phyloP scores from a whole-genome alignment of 306 rosid genomes.

The Rosa persica region DNA sequence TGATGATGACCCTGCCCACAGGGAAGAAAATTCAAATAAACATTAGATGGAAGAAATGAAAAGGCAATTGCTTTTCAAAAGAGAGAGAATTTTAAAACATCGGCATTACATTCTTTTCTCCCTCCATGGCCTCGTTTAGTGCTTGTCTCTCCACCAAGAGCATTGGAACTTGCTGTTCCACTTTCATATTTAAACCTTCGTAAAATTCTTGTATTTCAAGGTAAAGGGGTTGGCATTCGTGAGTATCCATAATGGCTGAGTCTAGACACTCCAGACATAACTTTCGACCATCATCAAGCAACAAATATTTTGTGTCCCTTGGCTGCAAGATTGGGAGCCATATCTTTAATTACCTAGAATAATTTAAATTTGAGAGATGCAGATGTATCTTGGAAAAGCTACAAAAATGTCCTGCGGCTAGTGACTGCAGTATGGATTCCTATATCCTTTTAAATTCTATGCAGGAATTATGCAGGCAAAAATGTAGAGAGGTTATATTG shows the following conservation, averaged over 20 bases:
- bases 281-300: constrained; percentile 95
- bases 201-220: constrained; percentile 95
- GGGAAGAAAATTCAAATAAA: constrained; percentile 13
- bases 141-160: constrained; percentile 99
- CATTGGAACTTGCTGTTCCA: constrained; percentile 97
- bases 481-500: constrained; percentile 1
- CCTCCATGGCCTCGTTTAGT: constrained; percentile 97
- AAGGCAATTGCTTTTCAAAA: neutral
- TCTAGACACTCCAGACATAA: constrained; percentile 94
- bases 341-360: constrained; percentile 25
- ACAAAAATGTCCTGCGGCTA: neutral
- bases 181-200: constrained; percentile 92
- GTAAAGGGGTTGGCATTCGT: constrained; percentile 97
- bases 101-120: constrained; percentile 75
- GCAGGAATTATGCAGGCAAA: neutral
- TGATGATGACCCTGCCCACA: constrained; percentile 88
- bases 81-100: neutral
- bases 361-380: neutral
- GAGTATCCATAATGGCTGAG: constrained; percentile 94
- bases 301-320: constrained; percentile 69
- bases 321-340: constrained; percentile 63
- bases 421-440: neutral
- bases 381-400: neutral
- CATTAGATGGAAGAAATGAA: neutral
- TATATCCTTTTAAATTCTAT: neutral